phyloP scores from a whole-genome alignment of 2,329 filamentous ascomycete species.

The Exserohilum turcica region DNA sequence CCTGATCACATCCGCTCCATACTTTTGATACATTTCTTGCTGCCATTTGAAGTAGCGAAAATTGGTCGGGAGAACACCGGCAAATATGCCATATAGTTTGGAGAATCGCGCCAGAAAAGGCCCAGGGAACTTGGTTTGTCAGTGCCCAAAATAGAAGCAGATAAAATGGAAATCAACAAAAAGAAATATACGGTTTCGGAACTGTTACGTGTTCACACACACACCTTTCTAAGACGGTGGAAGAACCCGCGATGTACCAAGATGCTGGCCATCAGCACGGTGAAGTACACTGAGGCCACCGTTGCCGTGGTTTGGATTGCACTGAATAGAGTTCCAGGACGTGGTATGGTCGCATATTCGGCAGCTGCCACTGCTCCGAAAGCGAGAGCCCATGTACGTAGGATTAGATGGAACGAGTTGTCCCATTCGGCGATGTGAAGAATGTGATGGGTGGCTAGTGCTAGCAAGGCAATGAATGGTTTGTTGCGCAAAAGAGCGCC shows the following conservation, averaged over 20 bases:
- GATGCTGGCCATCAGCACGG: constrained; percentile 40
- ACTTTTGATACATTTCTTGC: constrained; percentile 33
- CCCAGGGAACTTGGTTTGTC: constrained; percentile 40
- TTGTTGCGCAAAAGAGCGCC: constrained; percentile 28
- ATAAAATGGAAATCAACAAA: background rate
- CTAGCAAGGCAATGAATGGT: constrained; percentile 23
- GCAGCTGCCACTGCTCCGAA: constrained; percentile 24
- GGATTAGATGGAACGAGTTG: constrained; percentile 19
- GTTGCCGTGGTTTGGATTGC: constrained; percentile 16
- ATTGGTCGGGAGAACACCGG: constrained; percentile 23
- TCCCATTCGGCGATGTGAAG: constrained; percentile 36
- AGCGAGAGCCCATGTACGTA: constrained; percentile 19
- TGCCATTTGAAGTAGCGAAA: constrained; percentile 34
- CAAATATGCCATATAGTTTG: constrained; percentile 47
- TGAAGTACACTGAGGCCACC: constrained; percentile 29
- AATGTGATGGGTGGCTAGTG: constrained; percentile 30
- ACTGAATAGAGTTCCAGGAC: constrained; percentile 10
- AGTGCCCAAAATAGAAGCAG: background rate
- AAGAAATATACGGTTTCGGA: background rate
- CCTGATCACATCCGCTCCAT: constrained; percentile 40
- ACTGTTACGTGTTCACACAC: background rate
- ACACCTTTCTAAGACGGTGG: constrained; percentile 45
- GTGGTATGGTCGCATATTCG: constrained; percentile 23
- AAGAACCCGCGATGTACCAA: constrained; percentile 49
- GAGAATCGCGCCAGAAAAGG: constrained; percentile 45